phyloP scores from a whole-genome alignment of 305 asterid species.

The Ruellia speciosa region DNA sequence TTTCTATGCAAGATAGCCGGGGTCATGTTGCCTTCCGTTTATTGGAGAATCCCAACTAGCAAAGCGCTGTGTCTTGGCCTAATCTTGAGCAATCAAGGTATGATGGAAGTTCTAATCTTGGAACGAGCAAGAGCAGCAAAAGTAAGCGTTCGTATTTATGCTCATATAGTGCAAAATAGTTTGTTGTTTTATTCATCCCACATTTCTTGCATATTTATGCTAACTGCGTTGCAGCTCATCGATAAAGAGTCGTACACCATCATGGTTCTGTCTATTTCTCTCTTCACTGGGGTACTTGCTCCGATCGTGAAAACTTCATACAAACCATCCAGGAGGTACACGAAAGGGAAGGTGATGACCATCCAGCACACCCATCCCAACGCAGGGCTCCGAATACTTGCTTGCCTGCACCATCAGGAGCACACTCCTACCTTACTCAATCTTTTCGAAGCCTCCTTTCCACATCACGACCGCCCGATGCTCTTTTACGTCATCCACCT shows the following conservation, averaged over 20 bases:
- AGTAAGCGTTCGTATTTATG: conserved; percentile 13
- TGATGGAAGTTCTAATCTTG: conserved; percentile 29
- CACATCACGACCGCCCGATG: conserved; percentile 26
- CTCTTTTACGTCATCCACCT: conserved; percentile 34
- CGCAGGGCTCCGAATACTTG: conserved; percentile 33
- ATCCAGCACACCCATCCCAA: conserved; percentile 24
- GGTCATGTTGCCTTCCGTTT: conserved; percentile 26
- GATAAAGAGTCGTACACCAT: conserved; percentile 28
- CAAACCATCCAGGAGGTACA: conserved; percentile 30
- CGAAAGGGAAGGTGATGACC: conserved; percentile 22
- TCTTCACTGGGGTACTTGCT: conserved; percentile 25
- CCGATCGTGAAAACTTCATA: conserved; percentile 30
- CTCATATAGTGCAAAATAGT: not conserved
- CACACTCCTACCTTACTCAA: conserved; percentile 32
- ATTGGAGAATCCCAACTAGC: conserved; percentile 18
- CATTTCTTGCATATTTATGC: not conserved
- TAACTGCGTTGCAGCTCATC: conserved; percentile 28
- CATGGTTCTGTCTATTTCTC: conserved; percentile 26
- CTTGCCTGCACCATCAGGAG: conserved; percentile 36
- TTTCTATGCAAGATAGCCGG: conserved; percentile 26
- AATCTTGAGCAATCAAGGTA: conserved; percentile 36
- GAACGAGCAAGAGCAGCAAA: conserved; percentile 26
- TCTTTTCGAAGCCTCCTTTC: conserved; percentile 32
- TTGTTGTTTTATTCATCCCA: not conserved
- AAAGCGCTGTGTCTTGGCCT: conserved; percentile 34